Conservation (phyloP, 345 rosid species). For the Passiflora organensis region DNA sequence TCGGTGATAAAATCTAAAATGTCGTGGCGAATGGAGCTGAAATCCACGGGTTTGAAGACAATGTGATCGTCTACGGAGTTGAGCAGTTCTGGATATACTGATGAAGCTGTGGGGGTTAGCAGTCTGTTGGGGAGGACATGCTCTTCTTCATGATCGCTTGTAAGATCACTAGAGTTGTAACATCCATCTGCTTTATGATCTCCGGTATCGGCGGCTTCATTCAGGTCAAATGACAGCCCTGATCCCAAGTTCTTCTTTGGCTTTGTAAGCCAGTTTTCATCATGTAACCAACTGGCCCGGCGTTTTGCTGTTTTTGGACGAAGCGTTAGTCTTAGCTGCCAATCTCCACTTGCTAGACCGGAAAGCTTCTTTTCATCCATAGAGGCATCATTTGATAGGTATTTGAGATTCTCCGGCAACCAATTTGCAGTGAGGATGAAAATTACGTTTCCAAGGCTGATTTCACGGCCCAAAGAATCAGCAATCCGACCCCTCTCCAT, state of each 20-base stretch:
- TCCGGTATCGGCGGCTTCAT: constrained; percentile 59
- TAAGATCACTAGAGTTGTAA: constrained; percentile 79
- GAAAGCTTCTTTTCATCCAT: constrained; percentile 63
- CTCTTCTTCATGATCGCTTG: constrained; percentile 71
- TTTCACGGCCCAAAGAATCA: constrained; percentile 90
- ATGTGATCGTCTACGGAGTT: constrained; percentile 50
- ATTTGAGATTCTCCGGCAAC: constrained; percentile 39
- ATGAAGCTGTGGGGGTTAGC: constrained; percentile 28
- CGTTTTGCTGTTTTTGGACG: constrained; percentile 61
- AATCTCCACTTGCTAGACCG: constrained; percentile 48
- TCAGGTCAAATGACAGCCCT: constrained; percentile 59
- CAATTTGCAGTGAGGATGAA: constrained; percentile 71
- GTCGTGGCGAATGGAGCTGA: constrained; percentile 37
- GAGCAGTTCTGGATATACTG: constrained; percentile 46
- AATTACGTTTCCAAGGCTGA: constrained; percentile 82
- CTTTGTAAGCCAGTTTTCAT: constrained; percentile 41
- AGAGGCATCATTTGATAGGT: constrained; percentile 24
- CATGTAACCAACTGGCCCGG: constrained; percentile 59
- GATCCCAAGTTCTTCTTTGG: constrained; percentile 52
- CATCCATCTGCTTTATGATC: constrained; percentile 72
- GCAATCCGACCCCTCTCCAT: constrained; percentile 86
- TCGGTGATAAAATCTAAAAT: constrained; percentile 40
- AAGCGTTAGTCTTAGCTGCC: constrained; percentile 65
- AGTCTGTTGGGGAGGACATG: constrained; percentile 44
- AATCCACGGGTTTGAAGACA: constrained; percentile 69